phyloP scores from a whole-genome alignment of 176 grass and related monocot genomes.

The Urochloa ruziziensis region DNA sequence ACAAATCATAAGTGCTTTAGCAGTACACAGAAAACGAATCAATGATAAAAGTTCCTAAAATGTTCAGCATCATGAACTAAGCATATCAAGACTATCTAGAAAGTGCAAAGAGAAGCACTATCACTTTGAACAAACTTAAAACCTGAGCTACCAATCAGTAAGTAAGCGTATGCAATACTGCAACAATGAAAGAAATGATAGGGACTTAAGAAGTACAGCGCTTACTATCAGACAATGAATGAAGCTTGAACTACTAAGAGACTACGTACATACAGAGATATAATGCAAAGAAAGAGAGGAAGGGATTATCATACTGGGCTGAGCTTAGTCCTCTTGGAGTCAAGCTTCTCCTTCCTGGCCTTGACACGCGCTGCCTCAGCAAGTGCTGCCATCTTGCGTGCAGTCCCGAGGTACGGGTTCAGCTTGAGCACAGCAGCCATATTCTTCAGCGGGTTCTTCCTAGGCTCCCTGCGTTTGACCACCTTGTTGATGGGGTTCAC shows the following conservation, averaged over 20 bases:
- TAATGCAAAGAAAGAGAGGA: too few species aligned
- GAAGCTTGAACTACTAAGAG: not conserved
- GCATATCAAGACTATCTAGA: not conserved
- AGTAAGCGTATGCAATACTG: too few species aligned
- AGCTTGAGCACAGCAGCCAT: slow-evolving; percentile 71
- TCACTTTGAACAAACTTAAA: not conserved
- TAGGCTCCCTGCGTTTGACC: slow-evolving; percentile 59
- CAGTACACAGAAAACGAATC: not conserved
- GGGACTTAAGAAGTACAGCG: not conserved
- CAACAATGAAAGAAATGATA: not conserved
- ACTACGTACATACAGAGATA: not conserved
- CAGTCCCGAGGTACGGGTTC: slow-evolving; percentile 67
- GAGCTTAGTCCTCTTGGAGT: slow-evolving; percentile 64
- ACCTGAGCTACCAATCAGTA: not conserved
- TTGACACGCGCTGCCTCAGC: slow-evolving; percentile 71
- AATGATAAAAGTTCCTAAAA: not conserved
- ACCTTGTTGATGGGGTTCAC: slow-evolving; percentile 82
- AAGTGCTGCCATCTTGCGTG: slow-evolving; percentile 76
- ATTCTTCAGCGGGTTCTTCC: slow-evolving; percentile 87
- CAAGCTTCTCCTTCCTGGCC: slow-evolving; percentile 76
- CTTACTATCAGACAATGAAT: not conserved
- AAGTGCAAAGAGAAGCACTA: not conserved
- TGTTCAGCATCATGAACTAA: not conserved
- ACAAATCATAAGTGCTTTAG: too few species aligned
- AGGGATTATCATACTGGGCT: slow-evolving; percentile 28